phyloP scores from a whole-genome alignment of 106 monocot species.

The Posidonia australis region DNA sequence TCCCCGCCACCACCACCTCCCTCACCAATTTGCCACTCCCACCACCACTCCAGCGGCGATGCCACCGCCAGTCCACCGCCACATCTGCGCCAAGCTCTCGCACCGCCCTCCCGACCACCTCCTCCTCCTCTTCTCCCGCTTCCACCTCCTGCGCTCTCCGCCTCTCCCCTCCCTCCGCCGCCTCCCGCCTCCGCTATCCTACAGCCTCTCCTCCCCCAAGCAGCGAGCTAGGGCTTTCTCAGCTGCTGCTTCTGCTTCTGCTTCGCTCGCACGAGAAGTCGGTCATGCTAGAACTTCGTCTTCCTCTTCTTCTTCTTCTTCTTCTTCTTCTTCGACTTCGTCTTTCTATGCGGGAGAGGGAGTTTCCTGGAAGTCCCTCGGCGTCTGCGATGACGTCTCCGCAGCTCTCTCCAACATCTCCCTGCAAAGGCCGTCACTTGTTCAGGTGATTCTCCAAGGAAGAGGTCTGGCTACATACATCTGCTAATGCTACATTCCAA shows the following conservation, averaged over 20 bases:
- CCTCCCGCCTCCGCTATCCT: constrained; percentile 7
- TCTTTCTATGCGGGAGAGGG: constrained; percentile 60
- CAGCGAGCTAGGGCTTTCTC: background rate
- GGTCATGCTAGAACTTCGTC: background rate
- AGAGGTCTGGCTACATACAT: too few relatives aligned
- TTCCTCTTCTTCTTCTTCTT: background rate
- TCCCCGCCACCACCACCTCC: background rate
- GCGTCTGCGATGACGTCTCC: constrained; percentile 48
- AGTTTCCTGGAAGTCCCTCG: constrained; percentile 68
- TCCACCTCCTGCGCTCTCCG: background rate
- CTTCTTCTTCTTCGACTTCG: background rate
- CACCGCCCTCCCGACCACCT: background rate
- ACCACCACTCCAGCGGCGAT: too few relatives aligned
- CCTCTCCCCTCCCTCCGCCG: constrained; percentile 9
- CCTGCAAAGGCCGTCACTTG: constrained; percentile 53
- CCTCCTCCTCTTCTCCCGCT: constrained; percentile 1
- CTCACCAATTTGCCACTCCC: background rate
- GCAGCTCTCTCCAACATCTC: constrained; percentile 34
- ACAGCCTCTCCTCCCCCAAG: constrained; percentile 1
- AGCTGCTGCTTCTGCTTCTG: background rate
- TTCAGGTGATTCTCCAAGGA: constrained; percentile 39
- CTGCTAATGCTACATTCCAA: too few relatives aligned
- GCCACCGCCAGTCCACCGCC: background rate
- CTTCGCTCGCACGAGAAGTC: background rate
- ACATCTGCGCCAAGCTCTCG: background rate